Base-by-base conservation (phyloP, 78 protist species). In the Dictyostelium purpureum region DNA sequence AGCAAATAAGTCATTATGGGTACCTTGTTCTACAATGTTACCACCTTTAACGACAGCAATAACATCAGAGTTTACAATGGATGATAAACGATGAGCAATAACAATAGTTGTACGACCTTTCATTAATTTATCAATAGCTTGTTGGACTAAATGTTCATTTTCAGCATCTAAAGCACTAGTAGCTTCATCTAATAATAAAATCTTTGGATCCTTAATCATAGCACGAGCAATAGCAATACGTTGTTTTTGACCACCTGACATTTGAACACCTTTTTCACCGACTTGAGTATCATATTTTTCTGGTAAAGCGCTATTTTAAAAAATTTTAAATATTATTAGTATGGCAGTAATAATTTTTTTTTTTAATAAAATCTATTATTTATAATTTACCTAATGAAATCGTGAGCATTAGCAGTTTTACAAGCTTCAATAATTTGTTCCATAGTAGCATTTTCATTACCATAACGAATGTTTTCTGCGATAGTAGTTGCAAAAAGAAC, bases 101-200 rank as follows among this genome's bases (percentile, higher is more conserved):
- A 98, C 98, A 67, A 99, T 33, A 6, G 97, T 88, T 2, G 99
- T 98, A 51, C 97, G 89, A 38, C 95, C 96, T 26, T 73, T 7
- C 81, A 73, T 74, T 40, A 85, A 21, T 28, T 76, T 56, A 33
- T 94, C 96, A 18, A 98, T 42, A 11, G 98, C 98, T 24, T 87
- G 90, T 90, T 94, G 96, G 14, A 99, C 98, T 1, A 87, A n/a
- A 14, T 45, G 28, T 96, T 99, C 99, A 28, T 91, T 87, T 69
- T 89, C 74, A 3, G 97, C 69, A 78, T 99, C 99, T 26, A 99
- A 95, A n/a, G 99, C 99, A 10, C 96, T 67, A 26, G 99, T 99
- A 14, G 99, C 99, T 71, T 98, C 99, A 87, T 99, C 99, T 14
- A 99, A 96, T 14, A 99, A 71, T 28, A 99, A 74, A 49, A 99